phyloP scores from a whole-genome alignment of 2,329 filamentous ascomycete species.

The Ophiostoma sp. region DNA sequence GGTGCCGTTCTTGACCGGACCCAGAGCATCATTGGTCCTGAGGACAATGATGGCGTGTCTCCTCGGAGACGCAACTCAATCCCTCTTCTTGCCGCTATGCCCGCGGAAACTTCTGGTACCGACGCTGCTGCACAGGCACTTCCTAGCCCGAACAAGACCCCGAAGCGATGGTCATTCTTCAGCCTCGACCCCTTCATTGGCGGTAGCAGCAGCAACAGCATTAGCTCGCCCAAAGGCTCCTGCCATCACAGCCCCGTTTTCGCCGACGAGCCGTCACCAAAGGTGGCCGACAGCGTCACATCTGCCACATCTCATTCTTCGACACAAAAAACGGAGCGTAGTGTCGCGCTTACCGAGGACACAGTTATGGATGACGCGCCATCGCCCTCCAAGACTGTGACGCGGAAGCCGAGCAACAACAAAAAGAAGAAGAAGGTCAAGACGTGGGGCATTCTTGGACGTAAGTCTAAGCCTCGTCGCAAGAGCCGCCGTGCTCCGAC shows the following conservation, averaged over 20 bases:
- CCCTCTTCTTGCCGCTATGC: constrained; percentile 51
- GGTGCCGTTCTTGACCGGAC: constrained; percentile 65
- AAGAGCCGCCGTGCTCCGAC: constrained; percentile 50
- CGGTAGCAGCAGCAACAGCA: constrained; percentile 31
- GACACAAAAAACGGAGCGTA: not conserved
- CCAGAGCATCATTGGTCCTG: constrained; percentile 40
- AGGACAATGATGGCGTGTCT: constrained; percentile 38
- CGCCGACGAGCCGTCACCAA: constrained; percentile 40
- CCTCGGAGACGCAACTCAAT: constrained; percentile 61
- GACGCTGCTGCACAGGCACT: constrained; percentile 36
- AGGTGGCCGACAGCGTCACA: not conserved
- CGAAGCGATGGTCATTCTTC: constrained; percentile 64
- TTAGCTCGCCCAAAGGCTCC: constrained; percentile 49
- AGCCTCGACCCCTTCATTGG: constrained; percentile 57
- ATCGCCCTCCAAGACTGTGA: constrained; percentile 34
- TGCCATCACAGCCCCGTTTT: constrained; percentile 52
- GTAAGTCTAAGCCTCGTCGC: constrained; percentile 56
- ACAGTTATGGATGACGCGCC: constrained; percentile 16
- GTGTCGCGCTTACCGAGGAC: not conserved
- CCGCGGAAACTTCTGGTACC: constrained; percentile 35
- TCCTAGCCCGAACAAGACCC: constrained; percentile 52
- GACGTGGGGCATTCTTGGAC: constrained; percentile 66
- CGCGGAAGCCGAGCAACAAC: constrained; percentile 40
- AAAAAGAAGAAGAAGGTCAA: constrained; percentile 74
- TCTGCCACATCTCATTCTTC: not conserved